These are phyloP conservation scores for Sordaria brevicollis DNA, from an alignment of 495 filamentous ascomycete genomes.

Conservation along the genomic window DNA sequence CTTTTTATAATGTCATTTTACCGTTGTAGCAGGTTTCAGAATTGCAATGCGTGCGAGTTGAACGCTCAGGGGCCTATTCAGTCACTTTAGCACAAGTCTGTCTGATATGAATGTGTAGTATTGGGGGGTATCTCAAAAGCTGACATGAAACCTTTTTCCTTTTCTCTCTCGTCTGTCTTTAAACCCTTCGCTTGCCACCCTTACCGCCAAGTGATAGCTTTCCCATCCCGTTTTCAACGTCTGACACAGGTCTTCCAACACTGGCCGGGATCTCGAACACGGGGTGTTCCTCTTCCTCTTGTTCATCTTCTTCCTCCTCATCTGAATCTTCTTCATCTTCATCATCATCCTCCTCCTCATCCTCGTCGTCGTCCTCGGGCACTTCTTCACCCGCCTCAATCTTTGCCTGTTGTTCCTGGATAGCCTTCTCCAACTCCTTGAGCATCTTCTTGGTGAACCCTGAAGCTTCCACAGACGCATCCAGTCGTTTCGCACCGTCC, in stretches of 20 bases:
- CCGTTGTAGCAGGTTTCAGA: not conserved
- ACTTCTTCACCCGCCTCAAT: slow-evolving; percentile 24
- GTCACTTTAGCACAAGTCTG: not conserved
- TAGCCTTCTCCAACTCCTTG: slow-evolving; percentile 83
- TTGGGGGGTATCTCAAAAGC: not conserved
- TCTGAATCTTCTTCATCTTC: not conserved
- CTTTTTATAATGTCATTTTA: not conserved
- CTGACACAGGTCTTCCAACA: not conserved
- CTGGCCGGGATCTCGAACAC: not conserved
- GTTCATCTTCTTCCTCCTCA: not conserved
- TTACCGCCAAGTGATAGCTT: not conserved
- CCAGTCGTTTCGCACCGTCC: slow-evolving; percentile 57
- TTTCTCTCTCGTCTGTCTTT: not conserved
- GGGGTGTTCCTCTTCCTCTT: not conserved
- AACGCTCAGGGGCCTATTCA: not conserved
- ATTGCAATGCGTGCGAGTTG: not conserved
- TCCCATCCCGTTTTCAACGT: not conserved
- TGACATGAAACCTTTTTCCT: not conserved
- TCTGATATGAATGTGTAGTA: not conserved
- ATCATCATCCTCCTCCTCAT: slow-evolving; percentile 10
- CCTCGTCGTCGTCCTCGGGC: slow-evolving; percentile 7
- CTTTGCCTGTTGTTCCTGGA: slow-evolving; percentile 49
- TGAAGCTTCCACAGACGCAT: slow-evolving; percentile 83
- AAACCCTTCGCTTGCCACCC: not conserved
- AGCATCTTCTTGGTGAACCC: slow-evolving; percentile 95